Evolutionary conservation across 768 basidiomycete species (phyloP).

Genomic region (Kwoniella botswanensis): DNA sequence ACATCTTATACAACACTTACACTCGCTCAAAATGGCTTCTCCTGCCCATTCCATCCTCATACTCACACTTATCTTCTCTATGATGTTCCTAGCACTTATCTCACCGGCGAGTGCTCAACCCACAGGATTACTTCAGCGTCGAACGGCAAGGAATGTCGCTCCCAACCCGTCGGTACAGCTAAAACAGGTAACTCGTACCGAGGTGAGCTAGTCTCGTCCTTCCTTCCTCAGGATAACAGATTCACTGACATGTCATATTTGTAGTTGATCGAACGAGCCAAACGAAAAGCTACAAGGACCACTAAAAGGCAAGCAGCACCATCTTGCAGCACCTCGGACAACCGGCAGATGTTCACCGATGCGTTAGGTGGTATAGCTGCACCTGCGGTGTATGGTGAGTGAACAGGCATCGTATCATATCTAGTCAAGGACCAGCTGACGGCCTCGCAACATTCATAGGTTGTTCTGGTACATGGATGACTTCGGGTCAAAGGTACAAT

Average conservation of each 20-base stretch:
- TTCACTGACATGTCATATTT: background rate
- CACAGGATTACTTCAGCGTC: too few species aligned
- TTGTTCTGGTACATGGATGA: background rate
- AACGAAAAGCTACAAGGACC: background rate
- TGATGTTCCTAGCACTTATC: too few species aligned
- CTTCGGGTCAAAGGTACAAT: background rate
- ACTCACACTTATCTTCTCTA: too few species aligned
- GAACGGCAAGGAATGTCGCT: too few species aligned
- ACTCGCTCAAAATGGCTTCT: too few species aligned
- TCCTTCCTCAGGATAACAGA: background rate
- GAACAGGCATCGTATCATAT: background rate
- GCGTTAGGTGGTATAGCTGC: background rate
- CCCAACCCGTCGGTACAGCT: too few species aligned
- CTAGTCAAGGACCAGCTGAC: background rate
- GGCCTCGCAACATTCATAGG: background rate
- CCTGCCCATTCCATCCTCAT: too few species aligned
- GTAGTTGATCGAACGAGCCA: background rate
- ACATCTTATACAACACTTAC: too few species aligned
- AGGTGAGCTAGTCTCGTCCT: background rate
- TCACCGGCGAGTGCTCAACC: too few species aligned
- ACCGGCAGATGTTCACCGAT: background rate
- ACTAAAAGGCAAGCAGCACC: background rate
- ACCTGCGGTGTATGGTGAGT: background rate
- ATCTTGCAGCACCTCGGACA: background rate
- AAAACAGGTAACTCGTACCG: background rate